Base-by-base conservation (phyloP, 495 filamentous ascomycete genomes). In the Pyronema omphalodes region DNA sequence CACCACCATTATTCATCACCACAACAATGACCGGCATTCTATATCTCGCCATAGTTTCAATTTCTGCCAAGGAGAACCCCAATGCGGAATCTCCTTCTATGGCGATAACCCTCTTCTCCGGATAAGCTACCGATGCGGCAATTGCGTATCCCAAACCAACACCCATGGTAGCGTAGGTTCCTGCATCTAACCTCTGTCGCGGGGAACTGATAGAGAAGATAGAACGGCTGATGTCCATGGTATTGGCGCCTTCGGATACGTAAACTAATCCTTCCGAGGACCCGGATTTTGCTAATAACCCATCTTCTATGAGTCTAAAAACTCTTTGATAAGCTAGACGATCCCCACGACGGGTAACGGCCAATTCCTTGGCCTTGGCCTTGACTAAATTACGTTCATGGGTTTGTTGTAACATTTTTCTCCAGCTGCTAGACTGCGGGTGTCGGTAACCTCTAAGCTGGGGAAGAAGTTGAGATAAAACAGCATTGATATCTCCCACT, bases 131-230 rank as follows among this genome's bases (percentile, higher is more conserved):
- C 50, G 77, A 71, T 0, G 79, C 78, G 0, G 78, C 79, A 41
- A 81, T 74, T 7, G 77, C 74, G 54, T 82, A 81, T 6, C 77
- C 78, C 37, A 82, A 67, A 0, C 79, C 79, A 0, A 81, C 73
- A n/a, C 79, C 79, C 79, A 82, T 82, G 1, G 79, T 81, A 0
- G 79, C 79, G 56, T 80, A 73, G 0, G 78, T 79, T 9, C 79
- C 79, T 7, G 79, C 78, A 56, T 82, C 78, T 23, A 81, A 72
- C 1, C 78, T 73, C 3, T 76, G 71, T 34, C 79, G 73, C 6
- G 79, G 79, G 50, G 77, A 67, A 14, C 74, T 66, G 9, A 82
- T 68, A 0, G 72, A 69, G 66, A 82, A 80, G 56, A 75, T 71
- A 19, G 71, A 71, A n/a, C 78, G 73, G 3, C 74, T 76, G 41